These are phyloP conservation scores for Vitellaria paradoxa DNA, from an alignment of 179 eudicot genomes.

Conservation along the genomic window DNA sequence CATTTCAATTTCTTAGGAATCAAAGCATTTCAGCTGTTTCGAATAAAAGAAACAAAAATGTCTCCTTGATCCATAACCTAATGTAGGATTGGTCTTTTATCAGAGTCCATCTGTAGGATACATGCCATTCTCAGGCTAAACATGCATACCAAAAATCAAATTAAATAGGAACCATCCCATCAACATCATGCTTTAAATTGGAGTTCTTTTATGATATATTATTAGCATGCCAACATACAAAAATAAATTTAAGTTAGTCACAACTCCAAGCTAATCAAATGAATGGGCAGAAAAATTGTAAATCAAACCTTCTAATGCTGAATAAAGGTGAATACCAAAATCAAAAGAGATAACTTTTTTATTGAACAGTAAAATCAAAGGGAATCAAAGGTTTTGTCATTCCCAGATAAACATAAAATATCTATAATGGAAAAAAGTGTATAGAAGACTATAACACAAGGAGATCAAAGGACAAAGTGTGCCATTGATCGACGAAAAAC, in stretches of 20 bases:
- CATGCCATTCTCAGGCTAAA: too few species aligned
- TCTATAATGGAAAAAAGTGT: background rate
- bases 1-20: too few species aligned
- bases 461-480: background rate
- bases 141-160: background rate
- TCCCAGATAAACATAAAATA: background rate
- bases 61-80: background rate
- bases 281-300: too few species aligned
- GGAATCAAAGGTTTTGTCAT: too few species aligned
- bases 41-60: background rate
- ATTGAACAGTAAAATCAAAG: too few species aligned
- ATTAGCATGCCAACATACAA: too few species aligned
- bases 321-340: too few species aligned
- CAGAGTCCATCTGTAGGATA: background rate
- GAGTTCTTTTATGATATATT: too few species aligned
- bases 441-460: background rate
- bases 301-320: too few species aligned
- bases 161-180: background rate
- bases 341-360: too few species aligned
- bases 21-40: background rate
- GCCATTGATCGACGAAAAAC: background rate
- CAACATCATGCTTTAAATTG: slow-evolving; percentile 10
- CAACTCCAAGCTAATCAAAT: too few species aligned
- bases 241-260: too few species aligned
- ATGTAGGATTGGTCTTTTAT: background rate